Conservation (phyloP, 2,329 filamentous ascomycete species). For the Chaetomiaceae sp. region DNA sequence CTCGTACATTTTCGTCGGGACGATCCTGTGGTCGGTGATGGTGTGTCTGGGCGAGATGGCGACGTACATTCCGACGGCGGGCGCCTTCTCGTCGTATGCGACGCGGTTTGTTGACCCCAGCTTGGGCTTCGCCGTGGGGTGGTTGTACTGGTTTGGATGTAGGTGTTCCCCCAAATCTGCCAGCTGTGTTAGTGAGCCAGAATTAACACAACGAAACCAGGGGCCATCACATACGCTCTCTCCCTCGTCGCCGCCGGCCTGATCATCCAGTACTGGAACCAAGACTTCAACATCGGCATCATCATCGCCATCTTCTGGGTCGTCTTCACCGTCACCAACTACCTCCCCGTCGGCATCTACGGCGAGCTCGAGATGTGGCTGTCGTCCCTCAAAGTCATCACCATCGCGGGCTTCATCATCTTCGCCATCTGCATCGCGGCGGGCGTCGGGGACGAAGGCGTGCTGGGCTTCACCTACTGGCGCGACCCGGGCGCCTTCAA, state of each 20-base stretch:
- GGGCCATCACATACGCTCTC: conserved; percentile 66
- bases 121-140: conserved; percentile 59
- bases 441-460: conserved; percentile 64
- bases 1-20: conserved; percentile 65
- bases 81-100: conserved; percentile 73
- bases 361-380: conserved; percentile 79
- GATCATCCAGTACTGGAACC: conserved; percentile 72
- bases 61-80: conserved; percentile 70
- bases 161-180: conserved; percentile 12
- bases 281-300: conserved; percentile 59
- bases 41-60: conserved; percentile 67
- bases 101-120: conserved; percentile 64
- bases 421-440: conserved; percentile 72
- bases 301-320: conserved; percentile 72
- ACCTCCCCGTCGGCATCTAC: conserved; percentile 67
- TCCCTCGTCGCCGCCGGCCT: conserved; percentile 69
- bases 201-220: conserved; percentile 10
- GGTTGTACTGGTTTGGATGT: conserved; percentile 80
- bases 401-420: conserved; percentile 70
- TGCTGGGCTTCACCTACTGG: conserved; percentile 72
- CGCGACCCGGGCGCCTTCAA: conserved; percentile 63
- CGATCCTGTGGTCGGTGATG: conserved; percentile 74
- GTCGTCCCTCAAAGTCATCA: conserved; percentile 70
- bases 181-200: not conserved
- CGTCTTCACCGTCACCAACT: conserved; percentile 64